These are phyloP conservation scores for Rhytidhysteron rufulum DNA, from an alignment of 2,329 filamentous ascomycete species.

Conservation along the genomic window DNA sequence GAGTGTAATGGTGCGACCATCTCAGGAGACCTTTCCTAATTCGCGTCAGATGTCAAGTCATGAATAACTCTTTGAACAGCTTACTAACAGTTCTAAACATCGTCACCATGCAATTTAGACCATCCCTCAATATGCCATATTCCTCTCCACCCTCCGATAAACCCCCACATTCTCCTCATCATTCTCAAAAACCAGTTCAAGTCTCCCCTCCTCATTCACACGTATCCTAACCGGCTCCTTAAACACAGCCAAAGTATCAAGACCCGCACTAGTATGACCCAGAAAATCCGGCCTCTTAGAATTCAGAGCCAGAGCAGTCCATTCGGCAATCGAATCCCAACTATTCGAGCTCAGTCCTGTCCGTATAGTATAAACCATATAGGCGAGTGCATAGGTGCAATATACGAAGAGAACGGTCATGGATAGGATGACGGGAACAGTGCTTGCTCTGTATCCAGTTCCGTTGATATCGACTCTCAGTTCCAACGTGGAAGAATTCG, in stretches of 20 bases:
- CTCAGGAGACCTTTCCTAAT: no score
- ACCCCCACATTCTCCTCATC: background rate
- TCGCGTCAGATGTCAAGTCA: no score
- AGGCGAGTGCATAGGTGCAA: conserved; percentile 4
- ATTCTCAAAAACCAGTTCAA: conserved; percentile 10
- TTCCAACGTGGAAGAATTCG: no score
- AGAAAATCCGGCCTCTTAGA: conserved; percentile 7
- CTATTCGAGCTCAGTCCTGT: conserved; percentile 8
- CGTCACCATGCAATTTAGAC: background rate
- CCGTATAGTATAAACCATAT: conserved; percentile 5
- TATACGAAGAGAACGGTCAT: conserved; percentile 8
- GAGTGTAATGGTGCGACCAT: no score
- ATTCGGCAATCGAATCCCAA: conserved; percentile 11
- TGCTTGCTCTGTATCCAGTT: background rate
- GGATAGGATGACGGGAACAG: conserved; percentile 1
- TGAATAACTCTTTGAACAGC: background rate
- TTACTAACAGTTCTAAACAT: no score
- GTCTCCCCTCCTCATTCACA: conserved; percentile 5
- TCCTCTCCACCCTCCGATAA: background rate
- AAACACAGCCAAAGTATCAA: conserved; percentile 8
- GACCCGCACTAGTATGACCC: conserved; percentile 11
- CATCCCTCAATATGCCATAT: background rate
- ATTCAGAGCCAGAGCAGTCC: conserved; percentile 11
- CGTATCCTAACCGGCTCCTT: conserved; percentile 6
- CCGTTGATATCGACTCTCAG: no score